These are phyloP conservation scores for Lodderomyces metapsilosis DNA, from an alignment of 1,139 yeast species.

Conservation along the genomic window DNA sequence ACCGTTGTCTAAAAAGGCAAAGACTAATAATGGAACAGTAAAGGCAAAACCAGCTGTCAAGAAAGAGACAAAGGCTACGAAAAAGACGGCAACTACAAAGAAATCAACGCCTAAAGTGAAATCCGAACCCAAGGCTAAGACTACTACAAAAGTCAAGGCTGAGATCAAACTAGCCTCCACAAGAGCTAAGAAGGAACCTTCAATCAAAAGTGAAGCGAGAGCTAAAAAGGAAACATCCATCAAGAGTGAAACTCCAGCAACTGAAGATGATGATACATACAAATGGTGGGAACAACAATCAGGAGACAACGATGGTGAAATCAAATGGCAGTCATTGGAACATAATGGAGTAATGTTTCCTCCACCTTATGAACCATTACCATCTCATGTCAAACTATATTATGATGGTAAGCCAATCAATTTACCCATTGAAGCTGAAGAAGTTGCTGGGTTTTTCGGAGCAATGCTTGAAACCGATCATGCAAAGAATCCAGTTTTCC, in stretches of 20 bases:
- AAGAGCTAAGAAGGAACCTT: conserved; percentile 3
- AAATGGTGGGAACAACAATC: conserved; percentile 82
- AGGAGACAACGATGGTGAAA: conserved; percentile 58
- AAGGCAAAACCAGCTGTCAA: conserved; percentile 2
- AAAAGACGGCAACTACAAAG: conserved; percentile 3
- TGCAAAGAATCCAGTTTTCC: conserved; percentile 82
- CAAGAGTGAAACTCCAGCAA: conserved; percentile 10
- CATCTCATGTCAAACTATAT: conserved; percentile 70
- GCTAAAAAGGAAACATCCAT: conserved; percentile 4
- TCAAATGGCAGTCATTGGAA: conserved; percentile 79
- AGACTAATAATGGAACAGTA: conserved; percentile 7
- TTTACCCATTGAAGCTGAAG: conserved; percentile 83
- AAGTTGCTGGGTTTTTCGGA: conserved; percentile 93
- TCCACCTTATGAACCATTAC: conserved; percentile 85
- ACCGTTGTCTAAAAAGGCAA: conserved; percentile 11
- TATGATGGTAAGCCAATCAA: conserved; percentile 75
- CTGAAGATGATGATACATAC: conserved; percentile 52
- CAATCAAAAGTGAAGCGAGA: conserved; percentile 7
- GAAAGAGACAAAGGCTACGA: conserved; percentile 5
- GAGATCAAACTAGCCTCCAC: conserved; percentile 8
- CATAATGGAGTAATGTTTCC: conserved; percentile 94
- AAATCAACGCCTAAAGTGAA: conserved; percentile 8
- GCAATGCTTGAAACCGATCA: conserved; percentile 89
- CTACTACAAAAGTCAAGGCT: conserved; percentile 3
- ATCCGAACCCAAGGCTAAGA: conserved; percentile 1